Conservation (phyloP, 306 rosid species). For the Begonia peltatifolia region DNA sequence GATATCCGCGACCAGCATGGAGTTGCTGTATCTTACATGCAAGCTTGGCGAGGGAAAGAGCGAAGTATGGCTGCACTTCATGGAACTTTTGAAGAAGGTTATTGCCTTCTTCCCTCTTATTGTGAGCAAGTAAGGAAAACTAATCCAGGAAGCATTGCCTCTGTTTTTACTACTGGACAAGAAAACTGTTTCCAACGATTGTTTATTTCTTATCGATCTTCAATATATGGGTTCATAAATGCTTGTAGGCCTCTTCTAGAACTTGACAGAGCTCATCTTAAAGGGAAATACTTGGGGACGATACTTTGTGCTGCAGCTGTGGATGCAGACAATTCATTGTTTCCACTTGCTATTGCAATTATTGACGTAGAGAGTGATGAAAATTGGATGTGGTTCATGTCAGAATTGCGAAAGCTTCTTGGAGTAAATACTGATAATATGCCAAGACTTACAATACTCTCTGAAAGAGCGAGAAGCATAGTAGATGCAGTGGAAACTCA, state of each 20-base stretch:
- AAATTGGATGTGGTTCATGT: slow-evolving; percentile 99
- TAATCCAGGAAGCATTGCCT: slow-evolving; percentile 90
- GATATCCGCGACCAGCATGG: slow-evolving; percentile 97
- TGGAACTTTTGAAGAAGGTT: slow-evolving; percentile 98
- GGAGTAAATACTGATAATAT: slow-evolving; percentile 92
- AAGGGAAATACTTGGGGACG: slow-evolving; percentile 82
- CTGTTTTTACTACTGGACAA: slow-evolving; percentile 87
- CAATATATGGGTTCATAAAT: slow-evolving; percentile 84
- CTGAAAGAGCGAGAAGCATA: slow-evolving; percentile 71
- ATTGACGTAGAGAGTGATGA: slow-evolving; percentile 86
- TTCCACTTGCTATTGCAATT: slow-evolving; percentile 83
- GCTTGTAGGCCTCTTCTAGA: slow-evolving; percentile 98
- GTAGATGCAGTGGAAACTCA: slow-evolving; percentile 92
- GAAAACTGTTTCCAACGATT: slow-evolving; percentile 84
- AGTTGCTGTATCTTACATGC: slow-evolving; percentile 98
- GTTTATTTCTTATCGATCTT: slow-evolving; percentile 77
- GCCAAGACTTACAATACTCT: slow-evolving; percentile 88
- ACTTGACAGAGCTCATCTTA: slow-evolving; percentile 79
- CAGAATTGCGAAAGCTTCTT: slow-evolving; percentile 87
- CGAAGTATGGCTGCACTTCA: slow-evolving; percentile 99
- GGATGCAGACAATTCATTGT: slow-evolving; percentile 85
- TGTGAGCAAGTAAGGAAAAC: slow-evolving; percentile 86
- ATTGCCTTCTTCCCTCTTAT: slow-evolving; percentile 76
- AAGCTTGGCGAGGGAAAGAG: slow-evolving; percentile 99
- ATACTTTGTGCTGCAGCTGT: slow-evolving; percentile 85